A percentile compares a stretch with the other conserved stretches of the same genome.
Conservation (phyloP, 2,329 filamentous ascomycete genomes). For the Byssothecium circinans region DNA sequence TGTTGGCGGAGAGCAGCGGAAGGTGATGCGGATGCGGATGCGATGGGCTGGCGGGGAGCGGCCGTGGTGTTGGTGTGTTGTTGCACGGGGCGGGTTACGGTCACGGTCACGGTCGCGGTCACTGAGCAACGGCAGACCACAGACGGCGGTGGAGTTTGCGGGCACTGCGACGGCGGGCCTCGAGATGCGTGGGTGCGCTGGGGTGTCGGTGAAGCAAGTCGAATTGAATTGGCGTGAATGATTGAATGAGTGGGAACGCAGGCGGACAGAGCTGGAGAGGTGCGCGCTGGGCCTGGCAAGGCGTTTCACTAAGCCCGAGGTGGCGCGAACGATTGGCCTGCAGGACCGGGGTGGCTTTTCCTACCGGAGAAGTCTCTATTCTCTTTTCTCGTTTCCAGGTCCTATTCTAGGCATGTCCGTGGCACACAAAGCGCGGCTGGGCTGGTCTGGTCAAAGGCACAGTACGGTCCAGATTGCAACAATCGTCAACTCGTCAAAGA, state of each 20-base stretch:
- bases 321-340: constrained; percentile 17
- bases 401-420: too few relatives aligned
- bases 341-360: background rate
- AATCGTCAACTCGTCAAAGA: too few relatives aligned
- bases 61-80: background rate
- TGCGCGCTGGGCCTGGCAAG: constrained; percentile 13
- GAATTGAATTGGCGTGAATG: too few relatives aligned
- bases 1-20: background rate
- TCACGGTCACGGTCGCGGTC: too few relatives aligned
- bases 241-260: background rate
- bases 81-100: background rate
- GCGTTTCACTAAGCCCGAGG: constrained; percentile 26
- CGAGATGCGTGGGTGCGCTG: background rate
- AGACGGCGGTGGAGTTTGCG: constrained; percentile 7
- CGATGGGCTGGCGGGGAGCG: background rate
- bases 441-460: too few relatives aligned
- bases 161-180: constrained; percentile 11
- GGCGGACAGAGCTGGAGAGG: background rate
- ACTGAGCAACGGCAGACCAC: constrained; percentile 12
- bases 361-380: too few relatives aligned
- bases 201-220: too few relatives aligned
- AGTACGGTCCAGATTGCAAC: too few relatives aligned
- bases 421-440: background rate
- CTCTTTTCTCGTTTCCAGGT: too few relatives aligned
- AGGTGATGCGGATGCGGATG: background rate